Conservation (phyloP, 441 rosid species). For the Brassica balearica region DNA sequence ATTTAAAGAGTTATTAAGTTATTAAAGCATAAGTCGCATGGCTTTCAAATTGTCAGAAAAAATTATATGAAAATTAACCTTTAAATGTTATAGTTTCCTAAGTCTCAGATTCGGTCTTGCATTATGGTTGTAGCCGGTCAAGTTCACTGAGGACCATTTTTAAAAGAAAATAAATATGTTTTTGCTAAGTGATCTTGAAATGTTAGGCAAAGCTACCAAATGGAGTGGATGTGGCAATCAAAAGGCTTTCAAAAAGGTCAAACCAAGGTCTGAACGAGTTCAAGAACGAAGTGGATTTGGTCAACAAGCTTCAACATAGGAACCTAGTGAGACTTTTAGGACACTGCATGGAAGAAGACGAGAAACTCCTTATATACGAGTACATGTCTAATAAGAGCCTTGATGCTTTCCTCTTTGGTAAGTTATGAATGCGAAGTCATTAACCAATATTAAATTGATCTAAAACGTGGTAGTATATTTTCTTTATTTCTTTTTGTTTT, state of each 20-base stretch:
- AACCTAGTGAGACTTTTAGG: background rate
- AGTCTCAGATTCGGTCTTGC: background rate
- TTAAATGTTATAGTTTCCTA: background rate
- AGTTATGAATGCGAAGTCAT: background rate
- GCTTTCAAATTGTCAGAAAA: background rate
- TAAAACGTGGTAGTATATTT: no score
- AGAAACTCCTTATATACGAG: slow-evolving; percentile 2
- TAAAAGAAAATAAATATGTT: background rate
- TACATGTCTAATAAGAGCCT: slow-evolving; percentile 7
- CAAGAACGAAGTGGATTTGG: background rate
- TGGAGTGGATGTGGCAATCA: background rate
- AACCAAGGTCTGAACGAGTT: background rate
- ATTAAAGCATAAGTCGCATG: background rate
- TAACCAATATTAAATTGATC: background rate
- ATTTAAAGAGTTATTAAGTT: background rate
- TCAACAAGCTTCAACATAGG: background rate
- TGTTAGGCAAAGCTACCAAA: background rate
- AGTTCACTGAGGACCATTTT: no score
- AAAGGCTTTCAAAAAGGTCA: background rate
- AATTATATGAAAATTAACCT: background rate
- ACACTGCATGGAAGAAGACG: background rate
- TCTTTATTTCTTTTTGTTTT: background rate
- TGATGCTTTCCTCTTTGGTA: slow-evolving; percentile 3
- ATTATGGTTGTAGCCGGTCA: background rate
- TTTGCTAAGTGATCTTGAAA: background rate